These are phyloP conservation scores for Aspergillus fructus DNA, from an alignment of 2,329 filamentous ascomycete genomes.

Conservation along the genomic window DNA sequence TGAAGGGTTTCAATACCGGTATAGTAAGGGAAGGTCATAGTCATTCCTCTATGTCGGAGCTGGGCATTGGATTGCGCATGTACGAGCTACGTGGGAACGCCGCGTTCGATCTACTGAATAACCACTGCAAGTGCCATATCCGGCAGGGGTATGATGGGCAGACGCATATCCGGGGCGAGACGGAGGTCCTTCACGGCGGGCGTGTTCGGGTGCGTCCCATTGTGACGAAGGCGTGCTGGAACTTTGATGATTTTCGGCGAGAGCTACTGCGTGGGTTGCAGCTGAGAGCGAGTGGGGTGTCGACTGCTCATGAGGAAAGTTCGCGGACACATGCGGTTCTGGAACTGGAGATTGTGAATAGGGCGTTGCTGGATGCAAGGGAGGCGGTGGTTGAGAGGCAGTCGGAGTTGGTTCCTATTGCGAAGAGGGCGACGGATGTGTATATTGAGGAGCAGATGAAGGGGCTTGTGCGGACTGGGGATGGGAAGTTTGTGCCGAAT, in stretches of 20 bases:
- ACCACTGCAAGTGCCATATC: constrained; percentile 39
- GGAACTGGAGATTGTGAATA: constrained; percentile 44
- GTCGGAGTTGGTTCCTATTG: constrained; percentile 47
- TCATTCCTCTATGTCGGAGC: no score
- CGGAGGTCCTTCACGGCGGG: constrained; percentile 41
- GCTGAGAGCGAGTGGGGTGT: constrained; percentile 36
- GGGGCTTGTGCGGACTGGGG: constrained; percentile 25
- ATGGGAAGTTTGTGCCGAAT: constrained; percentile 36
- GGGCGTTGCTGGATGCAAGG: constrained; percentile 35
- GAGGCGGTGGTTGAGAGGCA: constrained; percentile 43
- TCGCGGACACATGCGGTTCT: constrained; percentile 47
- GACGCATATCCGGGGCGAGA: constrained; percentile 44
- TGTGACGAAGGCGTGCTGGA: constrained; percentile 29
- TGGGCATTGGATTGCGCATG: constrained; percentile 39
- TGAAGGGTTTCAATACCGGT: constrained; percentile 10
- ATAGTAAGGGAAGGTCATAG: no score
- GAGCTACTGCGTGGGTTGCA: constrained; percentile 31
- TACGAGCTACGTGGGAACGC: constrained; percentile 45
- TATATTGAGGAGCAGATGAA: constrained; percentile 40
- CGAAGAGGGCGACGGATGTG: constrained; percentile 43
- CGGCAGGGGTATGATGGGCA: constrained; percentile 43
- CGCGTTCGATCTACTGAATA: constrained; percentile 46
- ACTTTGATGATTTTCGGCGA: constrained; percentile 31
- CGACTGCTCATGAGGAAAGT: constrained; percentile 45
- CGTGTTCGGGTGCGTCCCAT: constrained; percentile 46